Base-by-base conservation (phyloP, 2,329 filamentous ascomycete species). In the Oidium heveae region DNA sequence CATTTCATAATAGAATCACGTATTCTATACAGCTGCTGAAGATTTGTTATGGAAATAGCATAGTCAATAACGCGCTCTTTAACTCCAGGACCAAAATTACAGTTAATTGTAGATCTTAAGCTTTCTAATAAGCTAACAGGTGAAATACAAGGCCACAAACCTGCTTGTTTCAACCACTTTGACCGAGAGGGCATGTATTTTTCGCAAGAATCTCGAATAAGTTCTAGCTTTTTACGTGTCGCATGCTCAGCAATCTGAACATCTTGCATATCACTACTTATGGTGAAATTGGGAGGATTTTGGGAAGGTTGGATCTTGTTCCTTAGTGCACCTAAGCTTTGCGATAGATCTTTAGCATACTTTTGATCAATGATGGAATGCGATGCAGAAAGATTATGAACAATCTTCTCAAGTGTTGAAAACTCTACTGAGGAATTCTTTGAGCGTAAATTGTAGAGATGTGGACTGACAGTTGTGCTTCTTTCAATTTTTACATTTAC, bases 11-110 rank as follows among this genome's bases (percentile, higher is more conserved):
- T 53, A 0, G 70, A 67, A 56, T 69, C 65, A 41, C 64, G 57
- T 0, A 75, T 64, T 0, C 73, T 66, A 9, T 71, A 59, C 4
- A 73, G 59, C 2, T 67, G 67, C 57, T 75, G 73, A 3, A 72
- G 57, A 0, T 59, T 58, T 1, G 66, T 68, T 9, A 73, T 63
- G 0, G 63, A 62, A 0, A 71, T 6, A 0, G 63, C 72, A 50
- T 71, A 70, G 0, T 57, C 50, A 0, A 72, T 61, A 3, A 76
- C 52, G 1, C 54, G 56, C 34, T 67, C 59, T 57, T 67, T 69
- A 60, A 69, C 67, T 0, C 58, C 58, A 0, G 49, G 18, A 0
- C 65, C 65, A 53, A 73, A 68, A 0, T 16, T 5, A 1, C 52
- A 46, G 1, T 46, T 55, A 0, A 63, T 63, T 0, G 59, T 67